phyloP scores from a whole-genome alignment of 352 stramenopile genomes.

The Phytopythium kandeliae region DNA sequence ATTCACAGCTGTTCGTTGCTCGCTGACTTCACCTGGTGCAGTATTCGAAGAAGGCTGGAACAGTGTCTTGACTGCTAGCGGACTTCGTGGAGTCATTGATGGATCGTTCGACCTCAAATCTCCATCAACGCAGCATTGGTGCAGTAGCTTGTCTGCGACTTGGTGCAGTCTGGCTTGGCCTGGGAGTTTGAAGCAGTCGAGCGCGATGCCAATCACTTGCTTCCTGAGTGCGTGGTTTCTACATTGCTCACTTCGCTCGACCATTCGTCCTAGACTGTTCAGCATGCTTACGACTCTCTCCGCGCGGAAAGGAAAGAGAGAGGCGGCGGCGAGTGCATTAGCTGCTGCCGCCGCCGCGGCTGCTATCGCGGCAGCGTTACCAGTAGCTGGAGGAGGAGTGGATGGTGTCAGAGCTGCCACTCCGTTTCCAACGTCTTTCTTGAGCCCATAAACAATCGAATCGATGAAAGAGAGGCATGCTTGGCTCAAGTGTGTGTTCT shows the following conservation, averaged over 20 bases:
- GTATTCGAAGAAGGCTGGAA: not conserved
- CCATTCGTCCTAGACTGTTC: slow-evolving; percentile 43
- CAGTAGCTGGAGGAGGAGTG: slow-evolving; percentile 2
- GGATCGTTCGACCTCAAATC: not conserved
- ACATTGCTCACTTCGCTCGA: slow-evolving; percentile 29
- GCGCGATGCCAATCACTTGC: slow-evolving; percentile 26
- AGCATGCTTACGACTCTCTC: slow-evolving; percentile 27
- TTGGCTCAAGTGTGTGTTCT: not conserved
- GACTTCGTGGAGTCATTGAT: not conserved
- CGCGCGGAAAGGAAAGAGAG: slow-evolving; percentile 26
- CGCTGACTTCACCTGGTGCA: not conserved
- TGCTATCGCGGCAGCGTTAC: slow-evolving; percentile 11
- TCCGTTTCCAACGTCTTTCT: slow-evolving; percentile 25
- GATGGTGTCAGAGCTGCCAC: not conserved
- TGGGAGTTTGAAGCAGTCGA: slow-evolving; percentile 39
- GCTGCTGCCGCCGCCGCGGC: slow-evolving; percentile 15
- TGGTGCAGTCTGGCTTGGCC: slow-evolving; percentile 31
- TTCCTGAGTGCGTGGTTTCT: slow-evolving; percentile 30
- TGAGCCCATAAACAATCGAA: slow-evolving; percentile 30
- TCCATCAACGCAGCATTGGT: slow-evolving; percentile 23
- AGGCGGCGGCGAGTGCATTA: slow-evolving; percentile 13
- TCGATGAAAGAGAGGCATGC: slow-evolving; percentile 23
- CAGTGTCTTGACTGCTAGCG: too few relatives aligned
- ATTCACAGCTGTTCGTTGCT: not conserved
- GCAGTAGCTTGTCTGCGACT: slow-evolving; percentile 53